phyloP scores from a whole-genome alignment of 495 filamentous ascomycete genomes.

The Jackrogersella multiformis region DNA sequence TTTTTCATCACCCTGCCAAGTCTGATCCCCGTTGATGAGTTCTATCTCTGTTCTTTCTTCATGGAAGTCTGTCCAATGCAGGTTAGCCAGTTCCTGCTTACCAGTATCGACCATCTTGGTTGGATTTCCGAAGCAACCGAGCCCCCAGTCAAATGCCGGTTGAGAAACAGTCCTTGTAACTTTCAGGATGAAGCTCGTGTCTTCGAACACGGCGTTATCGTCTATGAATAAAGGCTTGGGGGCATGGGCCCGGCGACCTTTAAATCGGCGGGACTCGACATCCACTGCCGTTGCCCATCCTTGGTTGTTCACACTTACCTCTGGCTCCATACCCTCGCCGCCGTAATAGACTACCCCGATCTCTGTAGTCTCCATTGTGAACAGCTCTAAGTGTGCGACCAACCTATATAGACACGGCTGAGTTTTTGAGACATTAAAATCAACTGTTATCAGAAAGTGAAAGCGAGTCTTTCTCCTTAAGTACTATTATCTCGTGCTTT shows the following conservation, averaged over 20 bases:
- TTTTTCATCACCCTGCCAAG: slow-evolving; percentile 6
- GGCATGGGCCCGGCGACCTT: background rate
- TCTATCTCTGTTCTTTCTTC: slow-evolving; percentile 17
- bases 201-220: background rate
- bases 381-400: background rate
- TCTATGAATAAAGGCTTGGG: background rate
- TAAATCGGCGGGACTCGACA: slow-evolving; percentile 1
- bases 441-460: background rate
- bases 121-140: slow-evolving; percentile 28
- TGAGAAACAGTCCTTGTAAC: background rate
- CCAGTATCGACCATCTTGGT: slow-evolving; percentile 27
- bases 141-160: slow-evolving; percentile 20
- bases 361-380: background rate
- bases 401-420: background rate
- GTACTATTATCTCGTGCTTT: background rate
- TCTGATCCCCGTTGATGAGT: background rate
- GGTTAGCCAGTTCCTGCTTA: slow-evolving; percentile 7
- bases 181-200: background rate
- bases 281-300: background rate
- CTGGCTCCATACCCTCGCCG: background rate
- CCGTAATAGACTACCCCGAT: background rate
- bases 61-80: slow-evolving; percentile 7
- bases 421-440: background rate
- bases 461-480: background rate
- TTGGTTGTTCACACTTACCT: background rate